Evolutionary conservation across 164 flowering plant species (phyloP).

Genomic region (Vitis riparia): DNA sequence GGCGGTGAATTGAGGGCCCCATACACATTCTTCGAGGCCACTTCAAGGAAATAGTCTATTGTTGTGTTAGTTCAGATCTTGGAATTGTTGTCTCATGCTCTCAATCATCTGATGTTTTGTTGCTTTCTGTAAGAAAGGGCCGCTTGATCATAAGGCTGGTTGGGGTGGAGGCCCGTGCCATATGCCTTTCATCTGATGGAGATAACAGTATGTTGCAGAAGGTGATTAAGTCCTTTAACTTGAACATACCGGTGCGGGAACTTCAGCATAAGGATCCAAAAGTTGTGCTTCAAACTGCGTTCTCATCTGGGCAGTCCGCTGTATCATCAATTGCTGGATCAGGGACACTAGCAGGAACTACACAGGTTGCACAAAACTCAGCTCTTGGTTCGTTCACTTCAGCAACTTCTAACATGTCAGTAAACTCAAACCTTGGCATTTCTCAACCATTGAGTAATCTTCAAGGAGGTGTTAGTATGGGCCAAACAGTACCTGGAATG

Average conservation of each 20-base stretch:
- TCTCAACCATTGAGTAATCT: conserved; percentile 65
- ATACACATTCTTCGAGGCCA: conserved; percentile 90
- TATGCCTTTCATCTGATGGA: conserved; percentile 80
- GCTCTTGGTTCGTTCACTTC: conserved; percentile 55
- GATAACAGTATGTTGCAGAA: too few relatives aligned
- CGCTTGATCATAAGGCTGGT: conserved; percentile 67
- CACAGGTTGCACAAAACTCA: conserved; percentile 58
- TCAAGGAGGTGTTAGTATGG: conserved; percentile 65
- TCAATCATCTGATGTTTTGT: conserved; percentile 64
- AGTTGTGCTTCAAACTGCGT: conserved; percentile 38
- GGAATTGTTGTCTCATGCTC: conserved; percentile 85
- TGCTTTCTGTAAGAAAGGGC: conserved; percentile 88
- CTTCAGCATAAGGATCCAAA: too few relatives aligned
- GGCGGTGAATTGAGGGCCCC: conserved; percentile 84
- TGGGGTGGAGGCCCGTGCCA: conserved; percentile 70
- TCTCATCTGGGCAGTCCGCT: conserved; percentile 66
- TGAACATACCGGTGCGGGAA: too few relatives aligned
- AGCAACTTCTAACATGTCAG: conserved; percentile 56
- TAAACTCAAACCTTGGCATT: conserved; percentile 57
- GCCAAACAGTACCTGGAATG: conserved; percentile 59
- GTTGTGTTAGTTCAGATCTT: conserved; percentile 83
- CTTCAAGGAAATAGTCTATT: conserved; percentile 65
- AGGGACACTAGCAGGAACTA: conserved; percentile 53
- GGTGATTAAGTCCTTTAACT: too few relatives aligned
- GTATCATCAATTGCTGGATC: conserved; percentile 54